Percentiles rank a stretch among this genome's conserved stretches.
Conservation (phyloP, 2,329 filamentous ascomycete species). For the Aschersonia sp. region DNA sequence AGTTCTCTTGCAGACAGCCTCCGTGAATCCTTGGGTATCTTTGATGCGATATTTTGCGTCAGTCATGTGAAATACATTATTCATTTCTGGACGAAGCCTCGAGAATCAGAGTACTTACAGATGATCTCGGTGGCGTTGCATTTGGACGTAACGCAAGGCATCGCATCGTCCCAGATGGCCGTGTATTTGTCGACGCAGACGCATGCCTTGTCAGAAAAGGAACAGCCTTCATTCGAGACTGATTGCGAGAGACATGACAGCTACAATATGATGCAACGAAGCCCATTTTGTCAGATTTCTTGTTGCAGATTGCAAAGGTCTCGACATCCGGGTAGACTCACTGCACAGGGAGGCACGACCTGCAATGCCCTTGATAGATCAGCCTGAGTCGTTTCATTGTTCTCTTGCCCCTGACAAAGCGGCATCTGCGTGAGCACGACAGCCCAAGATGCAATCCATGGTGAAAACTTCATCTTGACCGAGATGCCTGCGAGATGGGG, state of each 20-base stretch:
- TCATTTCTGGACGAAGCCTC: not conserved
- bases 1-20: slow-evolving; percentile 1
- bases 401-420: not conserved
- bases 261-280: not conserved
- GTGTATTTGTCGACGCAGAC: slow-evolving; percentile 21
- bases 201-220: slow-evolving; percentile 1
- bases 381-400: not conserved
- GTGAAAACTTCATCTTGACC: no score
- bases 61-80: not conserved
- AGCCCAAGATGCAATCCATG: not conserved
- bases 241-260: not conserved
- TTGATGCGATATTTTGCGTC: not conserved
- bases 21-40: slow-evolving; percentile 1
- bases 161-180: slow-evolving; percentile 8
- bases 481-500: no score
- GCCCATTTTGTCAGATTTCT: not conserved
- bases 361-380: not conserved
- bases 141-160: slow-evolving; percentile 9
- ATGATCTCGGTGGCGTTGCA: slow-evolving; percentile 12
- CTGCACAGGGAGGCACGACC: not conserved
- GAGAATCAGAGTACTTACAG: slow-evolving; percentile 8
- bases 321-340: not conserved
- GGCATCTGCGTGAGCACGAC: not conserved
- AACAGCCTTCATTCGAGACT: slow-evolving; percentile 5
- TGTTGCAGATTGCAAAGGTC: not conserved